These are phyloP conservation scores for Umbelopsis sp. DNA, from an alignment of 192 early-diverging fungal species.

Conservation along the genomic window DNA sequence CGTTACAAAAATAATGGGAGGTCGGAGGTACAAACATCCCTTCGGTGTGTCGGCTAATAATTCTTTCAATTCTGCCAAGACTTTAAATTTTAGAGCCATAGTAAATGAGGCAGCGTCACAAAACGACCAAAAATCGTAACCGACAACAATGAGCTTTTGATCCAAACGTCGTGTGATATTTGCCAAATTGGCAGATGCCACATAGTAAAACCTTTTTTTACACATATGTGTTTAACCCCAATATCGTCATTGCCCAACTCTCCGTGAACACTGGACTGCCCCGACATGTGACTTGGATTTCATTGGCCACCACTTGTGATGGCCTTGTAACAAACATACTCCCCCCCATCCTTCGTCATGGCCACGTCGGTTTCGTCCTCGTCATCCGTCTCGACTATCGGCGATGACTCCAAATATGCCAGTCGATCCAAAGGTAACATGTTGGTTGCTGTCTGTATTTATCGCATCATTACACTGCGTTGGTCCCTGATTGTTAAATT, in stretches of 20 bases:
- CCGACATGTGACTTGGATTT: slow-evolving; percentile 16
- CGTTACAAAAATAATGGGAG: neutral
- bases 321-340: neutral
- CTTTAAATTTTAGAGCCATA: neutral
- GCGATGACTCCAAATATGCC: slow-evolving; percentile 13
- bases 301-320: neutral
- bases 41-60: slow-evolving; percentile 7
- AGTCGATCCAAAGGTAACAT: slow-evolving; percentile 16
- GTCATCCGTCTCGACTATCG: slow-evolving; percentile 7
- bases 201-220: neutral
- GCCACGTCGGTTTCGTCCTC: slow-evolving; percentile 15
- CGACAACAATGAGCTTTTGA: neutral
- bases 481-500: neutral
- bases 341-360: slow-evolving; percentile 1
- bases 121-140: neutral
- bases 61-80: slow-evolving; percentile 12
- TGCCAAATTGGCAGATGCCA: too few relatives aligned
- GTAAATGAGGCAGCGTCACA: too few relatives aligned
- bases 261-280: neutral
- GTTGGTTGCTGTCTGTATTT: neutral
- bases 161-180: too few relatives aligned
- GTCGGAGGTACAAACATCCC: slow-evolving; percentile 11
- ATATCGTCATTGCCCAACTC: too few relatives aligned
- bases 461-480: neutral
- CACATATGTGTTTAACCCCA: neutral